Conservation (phyloP, 805 yeast species). For the Debaryomyces tyrocola region DNA sequence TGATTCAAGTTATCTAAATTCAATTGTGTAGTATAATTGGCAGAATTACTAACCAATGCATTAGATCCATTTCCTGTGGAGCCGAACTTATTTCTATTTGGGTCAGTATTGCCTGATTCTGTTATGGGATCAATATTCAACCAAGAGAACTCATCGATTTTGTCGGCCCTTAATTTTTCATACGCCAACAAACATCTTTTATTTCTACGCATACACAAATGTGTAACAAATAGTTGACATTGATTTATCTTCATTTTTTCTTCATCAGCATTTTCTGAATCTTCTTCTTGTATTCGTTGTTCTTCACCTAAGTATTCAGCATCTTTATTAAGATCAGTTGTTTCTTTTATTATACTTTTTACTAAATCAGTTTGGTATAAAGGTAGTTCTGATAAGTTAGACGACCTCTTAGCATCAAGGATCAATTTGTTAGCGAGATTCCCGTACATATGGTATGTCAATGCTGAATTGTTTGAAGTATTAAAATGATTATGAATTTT, state of each 20-base stretch:
- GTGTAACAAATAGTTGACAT: conserved; percentile 68
- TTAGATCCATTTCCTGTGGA: neutral
- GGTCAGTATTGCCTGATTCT: conserved; percentile 11
- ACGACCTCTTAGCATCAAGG: conserved; percentile 79
- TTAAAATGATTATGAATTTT: too few relatives aligned
- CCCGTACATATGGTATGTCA: conserved; percentile 66
- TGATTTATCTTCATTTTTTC: conserved; percentile 50
- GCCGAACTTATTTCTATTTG: neutral
- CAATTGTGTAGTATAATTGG: conserved; percentile 24
- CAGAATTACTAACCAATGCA: conserved; percentile 5
- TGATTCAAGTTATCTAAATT: conserved; percentile 59
- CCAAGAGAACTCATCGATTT: conserved; percentile 73
- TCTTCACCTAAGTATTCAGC: conserved; percentile 47
- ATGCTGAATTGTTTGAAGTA: too few relatives aligned
- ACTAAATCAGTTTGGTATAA: conserved; percentile 72
- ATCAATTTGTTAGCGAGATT: conserved; percentile 82
- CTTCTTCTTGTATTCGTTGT: conserved; percentile 18
- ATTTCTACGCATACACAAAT: conserved; percentile 79
- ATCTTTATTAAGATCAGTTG: conserved; percentile 57
- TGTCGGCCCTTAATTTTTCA: conserved; percentile 66
- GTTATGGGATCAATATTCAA: conserved; percentile 52
- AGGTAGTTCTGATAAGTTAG: conserved; percentile 63
- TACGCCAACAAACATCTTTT: conserved; percentile 88
- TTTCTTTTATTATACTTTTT: conserved; percentile 69
- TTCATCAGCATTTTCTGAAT: conserved; percentile 20